A percentile compares a stretch with the other conserved stretches of the same genome.
phyloP scores from a whole-genome alignment of 2,329 filamentous ascomycete genomes.

The Pseudocercospora crystallina region DNA sequence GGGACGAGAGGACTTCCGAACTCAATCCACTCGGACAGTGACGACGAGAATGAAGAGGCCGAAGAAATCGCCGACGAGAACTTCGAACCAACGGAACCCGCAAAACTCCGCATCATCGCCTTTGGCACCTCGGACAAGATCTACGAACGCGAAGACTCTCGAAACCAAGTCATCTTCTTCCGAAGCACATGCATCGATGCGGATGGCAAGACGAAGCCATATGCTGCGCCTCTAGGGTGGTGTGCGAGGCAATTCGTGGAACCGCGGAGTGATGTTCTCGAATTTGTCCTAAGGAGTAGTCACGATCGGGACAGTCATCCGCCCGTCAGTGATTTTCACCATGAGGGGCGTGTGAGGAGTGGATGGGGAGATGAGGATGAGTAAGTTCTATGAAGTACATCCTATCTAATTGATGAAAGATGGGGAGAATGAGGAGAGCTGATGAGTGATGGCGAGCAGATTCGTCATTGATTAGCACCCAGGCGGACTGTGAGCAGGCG shows the following conservation, averaged over 20 bases:
- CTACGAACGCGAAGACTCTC: slow-evolving; percentile 48
- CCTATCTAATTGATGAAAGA: no score
- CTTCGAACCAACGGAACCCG: background rate
- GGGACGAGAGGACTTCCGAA: slow-evolving; percentile 6
- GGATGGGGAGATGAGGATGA: slow-evolving; percentile 23
- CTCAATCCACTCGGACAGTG: slow-evolving; percentile 5
- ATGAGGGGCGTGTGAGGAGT: slow-evolving; percentile 13
- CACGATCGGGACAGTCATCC: slow-evolving; percentile 34
- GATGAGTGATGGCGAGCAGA: no score
- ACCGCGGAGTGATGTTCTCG: slow-evolving; percentile 46
- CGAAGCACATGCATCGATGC: slow-evolving; percentile 45
- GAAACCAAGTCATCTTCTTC: slow-evolving; percentile 49
- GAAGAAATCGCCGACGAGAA: background rate
- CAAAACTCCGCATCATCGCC: slow-evolving; percentile 46
- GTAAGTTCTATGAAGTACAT: slow-evolving; percentile 9
- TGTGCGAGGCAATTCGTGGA: slow-evolving; percentile 48
- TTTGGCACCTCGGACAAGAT: slow-evolving; percentile 49
- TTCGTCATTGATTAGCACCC: no score
- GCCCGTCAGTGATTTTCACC: slow-evolving; percentile 36
- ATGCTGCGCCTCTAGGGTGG: slow-evolving; percentile 48
- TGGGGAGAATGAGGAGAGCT: no score
- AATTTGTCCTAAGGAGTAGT: slow-evolving; percentile 41
- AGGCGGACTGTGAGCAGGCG: no score
- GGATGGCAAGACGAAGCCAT: slow-evolving; percentile 40
- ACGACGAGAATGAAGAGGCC: slow-evolving; percentile 12